Percentiles rank a stretch among this genome's conserved stretches.
These are phyloP conservation scores for Lecanoromycetidae sp. DNA, from an alignment of 2,329 filamentous ascomycete genomes.

Conservation along the genomic window DNA sequence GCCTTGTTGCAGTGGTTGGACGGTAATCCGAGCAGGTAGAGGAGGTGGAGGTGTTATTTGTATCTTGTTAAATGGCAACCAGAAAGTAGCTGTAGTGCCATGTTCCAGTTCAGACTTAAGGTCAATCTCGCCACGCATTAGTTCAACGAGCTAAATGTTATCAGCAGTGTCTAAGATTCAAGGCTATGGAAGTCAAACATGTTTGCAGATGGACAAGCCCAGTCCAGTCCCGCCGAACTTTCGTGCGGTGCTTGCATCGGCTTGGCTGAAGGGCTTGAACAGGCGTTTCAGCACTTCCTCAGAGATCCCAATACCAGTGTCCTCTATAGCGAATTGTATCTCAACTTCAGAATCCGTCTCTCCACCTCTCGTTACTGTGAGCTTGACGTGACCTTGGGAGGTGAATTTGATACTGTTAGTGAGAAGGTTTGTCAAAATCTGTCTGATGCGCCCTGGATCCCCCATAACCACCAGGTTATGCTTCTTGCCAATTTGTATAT, in stretches of 20 bases:
- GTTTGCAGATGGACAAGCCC: conserved; percentile 70
- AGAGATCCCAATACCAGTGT: conserved; percentile 72
- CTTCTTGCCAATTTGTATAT: conserved; percentile 51
- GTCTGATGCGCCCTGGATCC: conserved; percentile 61
- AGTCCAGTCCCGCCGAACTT: conserved; percentile 70
- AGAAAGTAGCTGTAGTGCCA: conserved; percentile 65
- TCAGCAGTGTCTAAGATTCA: background rate
- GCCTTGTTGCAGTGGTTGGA: background rate
- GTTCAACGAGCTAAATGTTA: conserved; percentile 45
- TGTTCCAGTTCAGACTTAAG: conserved; percentile 54
- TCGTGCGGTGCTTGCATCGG: conserved; percentile 65
- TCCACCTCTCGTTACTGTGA: conserved; percentile 51
- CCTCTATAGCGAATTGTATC: conserved; percentile 60
- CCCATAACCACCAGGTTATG: conserved; percentile 60
- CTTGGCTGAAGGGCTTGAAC: conserved; percentile 73
- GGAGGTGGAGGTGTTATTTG: too few species aligned
- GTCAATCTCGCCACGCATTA: conserved; percentile 67
- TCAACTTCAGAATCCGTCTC: conserved; percentile 54
- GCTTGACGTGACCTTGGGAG: conserved; percentile 53
- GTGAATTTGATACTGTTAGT: conserved; percentile 71
- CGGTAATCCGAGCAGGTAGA: too few species aligned
- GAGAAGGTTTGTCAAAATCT: conserved; percentile 67
- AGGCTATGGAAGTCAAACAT: conserved; percentile 29
- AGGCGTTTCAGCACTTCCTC: conserved; percentile 60
- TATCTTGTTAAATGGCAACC: conserved; percentile 64